These are phyloP conservation scores for Phytophthora hybrid DNA, from an alignment of 352 stramenopile species.

Conservation along the genomic window DNA sequence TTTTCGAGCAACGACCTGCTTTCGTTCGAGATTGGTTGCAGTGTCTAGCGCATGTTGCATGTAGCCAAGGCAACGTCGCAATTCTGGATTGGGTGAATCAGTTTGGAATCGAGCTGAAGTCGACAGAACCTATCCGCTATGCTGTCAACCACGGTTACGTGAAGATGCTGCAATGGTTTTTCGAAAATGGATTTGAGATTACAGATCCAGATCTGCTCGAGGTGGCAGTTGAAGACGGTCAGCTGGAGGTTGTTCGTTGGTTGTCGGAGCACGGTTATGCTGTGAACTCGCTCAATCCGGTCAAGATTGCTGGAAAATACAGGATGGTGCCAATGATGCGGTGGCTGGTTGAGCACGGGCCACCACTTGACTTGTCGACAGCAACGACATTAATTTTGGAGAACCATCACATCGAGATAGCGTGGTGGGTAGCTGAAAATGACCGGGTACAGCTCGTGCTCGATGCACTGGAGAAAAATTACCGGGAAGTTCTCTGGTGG, in stretches of 20 bases:
- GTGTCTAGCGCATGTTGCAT: not conserved
- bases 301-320: not conserved
- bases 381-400: not conserved
- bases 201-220: not conserved
- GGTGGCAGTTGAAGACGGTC: not conserved
- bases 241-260: not conserved
- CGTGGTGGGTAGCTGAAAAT: not conserved
- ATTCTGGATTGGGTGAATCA: not conserved
- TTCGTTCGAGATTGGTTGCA: not conserved
- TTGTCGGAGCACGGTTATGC: not conserved
- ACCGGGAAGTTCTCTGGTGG: not conserved
- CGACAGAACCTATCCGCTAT: not conserved
- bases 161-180: no score
- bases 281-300: not conserved
- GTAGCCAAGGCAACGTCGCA: not conserved
- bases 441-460: not conserved
- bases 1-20: not conserved
- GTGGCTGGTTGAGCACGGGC: not conserved
- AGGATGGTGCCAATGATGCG: not conserved
- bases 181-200: not conserved
- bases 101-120: not conserved
- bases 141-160: not conserved
- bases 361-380: not conserved
- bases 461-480: not conserved
- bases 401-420: not conserved